Conservation (phyloP, 2,329 filamentous ascomycete genomes). For the Trichoderma citrinoviride region DNA sequence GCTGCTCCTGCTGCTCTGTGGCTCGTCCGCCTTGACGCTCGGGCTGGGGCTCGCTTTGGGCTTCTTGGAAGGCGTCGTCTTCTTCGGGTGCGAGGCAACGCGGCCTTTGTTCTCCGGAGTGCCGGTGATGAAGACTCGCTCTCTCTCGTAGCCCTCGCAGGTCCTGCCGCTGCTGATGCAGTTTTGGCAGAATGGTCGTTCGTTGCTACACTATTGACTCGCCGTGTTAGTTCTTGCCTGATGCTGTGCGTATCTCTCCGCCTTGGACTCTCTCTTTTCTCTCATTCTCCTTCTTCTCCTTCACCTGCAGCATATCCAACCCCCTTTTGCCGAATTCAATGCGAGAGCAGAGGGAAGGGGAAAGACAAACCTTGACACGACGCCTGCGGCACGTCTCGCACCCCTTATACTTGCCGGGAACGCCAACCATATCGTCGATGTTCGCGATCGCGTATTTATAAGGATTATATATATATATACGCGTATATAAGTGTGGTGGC, state of each 20-base stretch:
- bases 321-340: neutral
- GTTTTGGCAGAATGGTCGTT: slow-evolving; percentile 58
- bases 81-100: slow-evolving; percentile 55
- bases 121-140: slow-evolving; percentile 63
- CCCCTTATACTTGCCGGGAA: slow-evolving; percentile 62
- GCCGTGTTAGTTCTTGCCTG: neutral
- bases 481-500: neutral
- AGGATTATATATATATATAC: neutral
- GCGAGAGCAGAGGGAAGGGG: neutral
- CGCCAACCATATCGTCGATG: slow-evolving; percentile 54
- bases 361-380: slow-evolving; percentile 51
- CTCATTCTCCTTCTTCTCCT: neutral
- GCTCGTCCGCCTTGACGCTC: slow-evolving; percentile 27
- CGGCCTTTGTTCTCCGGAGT: slow-evolving; percentile 53
- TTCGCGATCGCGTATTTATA: neutral
- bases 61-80: slow-evolving; percentile 37
- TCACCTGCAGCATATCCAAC: neutral
- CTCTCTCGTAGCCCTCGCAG: slow-evolving; percentile 61
- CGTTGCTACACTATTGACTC: slow-evolving; percentile 56
- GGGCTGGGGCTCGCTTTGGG: slow-evolving; percentile 26
- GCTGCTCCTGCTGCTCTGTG: slow-evolving; percentile 22
- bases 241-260: neutral
- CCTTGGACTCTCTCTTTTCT: neutral
- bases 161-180: slow-evolving; percentile 55
- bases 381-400: slow-evolving; percentile 60